phyloP scores from a whole-genome alignment of 192 early-diverging fungal genomes.

The Coemansia sp. region DNA sequence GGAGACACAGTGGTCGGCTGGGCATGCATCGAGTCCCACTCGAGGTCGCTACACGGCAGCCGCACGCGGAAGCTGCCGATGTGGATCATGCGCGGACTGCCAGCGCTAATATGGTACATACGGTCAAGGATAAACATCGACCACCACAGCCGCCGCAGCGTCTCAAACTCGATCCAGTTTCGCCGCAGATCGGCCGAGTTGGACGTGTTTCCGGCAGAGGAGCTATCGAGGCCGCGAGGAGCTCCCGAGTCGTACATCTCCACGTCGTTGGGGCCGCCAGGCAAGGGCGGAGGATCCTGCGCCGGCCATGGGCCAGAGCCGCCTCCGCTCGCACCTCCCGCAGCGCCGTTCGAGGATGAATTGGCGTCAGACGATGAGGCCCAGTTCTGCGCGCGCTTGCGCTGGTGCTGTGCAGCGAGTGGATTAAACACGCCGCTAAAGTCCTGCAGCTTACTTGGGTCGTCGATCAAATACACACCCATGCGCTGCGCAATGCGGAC shows the following conservation, averaged over 20 bases:
- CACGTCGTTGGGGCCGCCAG: conserved; percentile 15
- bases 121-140: conserved; percentile 45
- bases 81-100: conserved; percentile 30
- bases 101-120: conserved; percentile 20
- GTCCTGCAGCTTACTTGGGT: conserved; percentile 22
- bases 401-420: conserved; percentile 19
- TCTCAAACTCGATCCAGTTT: conserved; percentile 41
- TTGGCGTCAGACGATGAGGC: not conserved
- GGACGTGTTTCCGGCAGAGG: not conserved
- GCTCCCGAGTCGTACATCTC: conserved; percentile 2
- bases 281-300: conserved; percentile 5
- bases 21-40: conserved; percentile 41
- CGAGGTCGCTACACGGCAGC: conserved; percentile 44
- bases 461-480: conserved; percentile 43
- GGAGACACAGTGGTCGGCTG: conserved; percentile 32
- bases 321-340: too few relatives aligned
- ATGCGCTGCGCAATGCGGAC: conserved; percentile 39
- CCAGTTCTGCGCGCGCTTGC: conserved; percentile 23
- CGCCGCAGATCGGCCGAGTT: conserved; percentile 23
- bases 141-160: conserved; percentile 48
- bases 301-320: conserved; percentile 6
- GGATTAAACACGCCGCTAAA: conserved; percentile 35
- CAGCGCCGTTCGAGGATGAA: not conserved
- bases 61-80: conserved; percentile 33
- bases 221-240: not conserved